Evolutionary conservation across 441 rosid species (phyloP), one percentile per base, ranked within the genome.

Genomic region (Macaranga tanarius): DNA sequence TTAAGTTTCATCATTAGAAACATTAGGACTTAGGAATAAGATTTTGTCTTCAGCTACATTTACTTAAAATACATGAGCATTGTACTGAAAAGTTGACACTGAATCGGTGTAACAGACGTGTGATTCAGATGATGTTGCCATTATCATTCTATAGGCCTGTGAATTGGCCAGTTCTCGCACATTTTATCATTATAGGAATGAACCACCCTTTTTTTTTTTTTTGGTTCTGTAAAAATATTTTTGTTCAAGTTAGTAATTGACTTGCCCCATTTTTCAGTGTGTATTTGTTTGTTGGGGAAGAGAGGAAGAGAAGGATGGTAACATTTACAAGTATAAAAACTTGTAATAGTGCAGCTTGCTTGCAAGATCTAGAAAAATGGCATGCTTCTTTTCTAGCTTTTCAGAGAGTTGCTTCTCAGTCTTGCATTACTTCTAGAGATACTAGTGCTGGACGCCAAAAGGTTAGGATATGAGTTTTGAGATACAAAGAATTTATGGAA

Each of bases 1-100:
- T 69, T 69, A 1, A 22, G 57, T 38, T 60, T 72, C 42, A 5
- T 31, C 51, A 45, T 40, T 62, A 61, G 26, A 17, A 62, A 67
- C 34, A n/a, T 6, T 51, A 57, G 54, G 74, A 61, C 16, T 6
- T 51, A 57, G 54, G 71, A 61, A 70, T 48, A 65, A 77, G 48
- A 23, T 26, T 54, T 47, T 66, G 54, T 13, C n/a, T 12, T 50
- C 61, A n/a, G 40, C 61, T 38, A 3, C 40, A 54, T n/a, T 52
- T 40, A 28, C 51, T 62, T 44, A 15, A 55, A 75, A 62, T 23
- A 31, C 69, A 62, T 62, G 38, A 45, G 19, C 4, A 58, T 1
- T 58, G n/a, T 67, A 19, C 17, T 40, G 42, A 11, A 23, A 42
- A 16, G 3, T 34, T 23, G 19, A 44, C 44, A 7, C 45, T 25